These are phyloP conservation scores for Tylopilus sp. DNA, from an alignment of 768 basidiomycete genomes.

Conservation along the genomic window DNA sequence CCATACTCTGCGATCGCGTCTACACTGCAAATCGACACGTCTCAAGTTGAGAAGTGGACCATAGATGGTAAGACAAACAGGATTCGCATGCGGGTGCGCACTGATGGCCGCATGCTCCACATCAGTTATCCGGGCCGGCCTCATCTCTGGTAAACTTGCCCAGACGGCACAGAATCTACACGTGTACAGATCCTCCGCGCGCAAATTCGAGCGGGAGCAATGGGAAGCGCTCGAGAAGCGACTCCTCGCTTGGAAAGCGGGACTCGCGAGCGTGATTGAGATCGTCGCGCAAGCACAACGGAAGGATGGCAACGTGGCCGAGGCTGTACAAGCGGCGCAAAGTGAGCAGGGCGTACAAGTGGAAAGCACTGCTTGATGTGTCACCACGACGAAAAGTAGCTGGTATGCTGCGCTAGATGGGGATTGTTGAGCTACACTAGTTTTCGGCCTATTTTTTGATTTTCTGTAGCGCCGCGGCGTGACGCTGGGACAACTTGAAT, in stretches of 20 bases:
- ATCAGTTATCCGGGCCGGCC: conserved; percentile 74
- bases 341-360: conserved; percentile 22
- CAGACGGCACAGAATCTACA: conserved; percentile 73
- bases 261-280: conserved; percentile 65
- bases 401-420: not conserved
- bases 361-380: conserved; percentile 20
- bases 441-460: too few relatives aligned
- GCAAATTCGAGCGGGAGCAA: conserved; percentile 72
- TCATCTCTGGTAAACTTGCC: conserved; percentile 79
- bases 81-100: not conserved
- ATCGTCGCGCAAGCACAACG: conserved; percentile 59
- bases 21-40: conserved; percentile 57
- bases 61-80: conserved; percentile 63
- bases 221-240: conserved; percentile 79
- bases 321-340: conserved; percentile 21
- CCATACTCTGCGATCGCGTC: conserved; percentile 68
- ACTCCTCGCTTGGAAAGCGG: conserved; percentile 73
- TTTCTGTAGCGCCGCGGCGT: too few relatives aligned
- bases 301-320: conserved; percentile 25
- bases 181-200: conserved; percentile 69
- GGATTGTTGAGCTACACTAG: too few relatives aligned
- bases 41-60: conserved; percentile 81
- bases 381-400: not conserved
- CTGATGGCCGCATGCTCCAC: not conserved
- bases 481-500: too few relatives aligned